Percentiles rank a stretch among this genome's conserved stretches.
Conservation (phyloP, 345 rosid species). For the Rhizophora mangle region DNA sequence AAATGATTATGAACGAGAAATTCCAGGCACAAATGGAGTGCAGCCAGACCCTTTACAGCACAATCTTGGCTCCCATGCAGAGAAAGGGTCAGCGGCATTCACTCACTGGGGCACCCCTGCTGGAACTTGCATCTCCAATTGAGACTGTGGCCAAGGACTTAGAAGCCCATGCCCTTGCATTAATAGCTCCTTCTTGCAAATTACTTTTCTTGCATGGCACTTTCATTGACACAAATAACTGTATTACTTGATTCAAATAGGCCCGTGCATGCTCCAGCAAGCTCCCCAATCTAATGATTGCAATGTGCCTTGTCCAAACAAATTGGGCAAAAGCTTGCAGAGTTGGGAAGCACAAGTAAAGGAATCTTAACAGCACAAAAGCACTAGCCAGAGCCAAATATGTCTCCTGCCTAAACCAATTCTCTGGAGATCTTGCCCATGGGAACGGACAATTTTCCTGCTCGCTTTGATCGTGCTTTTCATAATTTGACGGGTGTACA, state of each 20-base stretch:
- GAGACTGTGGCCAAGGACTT: conserved; percentile 93
- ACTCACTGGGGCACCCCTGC: conserved; percentile 36
- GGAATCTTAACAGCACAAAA: conserved; percentile 63
- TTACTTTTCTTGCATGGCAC: conserved; percentile 85
- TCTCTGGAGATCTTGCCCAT: conserved; percentile 98
- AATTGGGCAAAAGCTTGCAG: conserved; percentile 36
- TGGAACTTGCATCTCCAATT: conserved; percentile 74
- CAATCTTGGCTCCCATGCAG: not conserved
- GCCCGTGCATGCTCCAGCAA: conserved; percentile 60
- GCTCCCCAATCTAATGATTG: conserved; percentile 47
- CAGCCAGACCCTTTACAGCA: conserved; percentile 13
- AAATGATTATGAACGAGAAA: conserved; percentile 1
- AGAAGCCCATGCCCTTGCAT: conserved; percentile 89
- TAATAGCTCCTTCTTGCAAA: conserved; percentile 87
- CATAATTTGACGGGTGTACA: conserved; percentile 37
- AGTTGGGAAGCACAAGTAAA: conserved; percentile 53
- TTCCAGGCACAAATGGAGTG: not conserved
- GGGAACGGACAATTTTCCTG: conserved; percentile 85
- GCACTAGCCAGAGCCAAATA: conserved; percentile 66
- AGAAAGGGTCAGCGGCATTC: conserved; percentile 30
- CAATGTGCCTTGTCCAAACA: conserved; percentile 49
- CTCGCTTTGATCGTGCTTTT: conserved; percentile 45
- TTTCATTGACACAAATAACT: conserved; percentile 49
- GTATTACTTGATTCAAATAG: conserved; percentile 52
- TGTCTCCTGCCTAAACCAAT: conserved; percentile 74